These are phyloP conservation scores for Chlorella sp. DNA, from an alignment of 139 green algal species.

Conservation along the genomic window DNA sequence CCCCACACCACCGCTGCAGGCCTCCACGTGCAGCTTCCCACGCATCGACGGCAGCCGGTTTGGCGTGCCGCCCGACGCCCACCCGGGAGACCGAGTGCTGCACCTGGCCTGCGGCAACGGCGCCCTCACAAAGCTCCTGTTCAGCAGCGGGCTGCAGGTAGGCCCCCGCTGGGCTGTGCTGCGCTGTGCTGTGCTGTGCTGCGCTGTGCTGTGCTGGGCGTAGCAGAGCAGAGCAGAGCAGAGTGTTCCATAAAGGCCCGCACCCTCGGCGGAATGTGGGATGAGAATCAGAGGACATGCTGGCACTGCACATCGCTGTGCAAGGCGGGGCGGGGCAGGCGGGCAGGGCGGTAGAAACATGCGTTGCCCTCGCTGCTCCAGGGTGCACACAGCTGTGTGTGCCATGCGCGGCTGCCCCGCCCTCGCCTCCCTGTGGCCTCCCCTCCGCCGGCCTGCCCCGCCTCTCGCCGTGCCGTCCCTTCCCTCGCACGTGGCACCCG, in stretches of 20 bases:
- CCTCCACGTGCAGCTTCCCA: constrained; percentile 1
- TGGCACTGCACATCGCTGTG: too few species aligned
- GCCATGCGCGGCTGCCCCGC: not conserved
- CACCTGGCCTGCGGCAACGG: constrained; percentile 70
- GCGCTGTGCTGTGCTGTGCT: too few species aligned
- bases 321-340: too few species aligned
- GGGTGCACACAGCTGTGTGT: not conserved
- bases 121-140: constrained; percentile 77
- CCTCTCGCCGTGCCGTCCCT: too few species aligned
- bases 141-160: constrained; percentile 67
- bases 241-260: too few species aligned
- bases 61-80: constrained; percentile 19
- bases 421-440: too few species aligned
- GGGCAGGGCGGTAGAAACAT: not conserved
- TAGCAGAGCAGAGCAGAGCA: too few species aligned
- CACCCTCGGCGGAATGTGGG: too few species aligned
- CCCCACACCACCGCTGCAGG: not conserved
- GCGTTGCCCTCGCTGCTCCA: not conserved
- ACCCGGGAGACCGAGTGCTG: constrained; percentile 55
- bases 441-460: too few species aligned
- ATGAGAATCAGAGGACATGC: too few species aligned
- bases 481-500: too few species aligned
- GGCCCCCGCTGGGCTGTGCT: not conserved
- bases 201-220: too few species aligned
- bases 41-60: constrained; percentile 12